Base-by-base conservation (phyloP, 352 stramenopile species). In the Phytophthora constricta region DNA sequence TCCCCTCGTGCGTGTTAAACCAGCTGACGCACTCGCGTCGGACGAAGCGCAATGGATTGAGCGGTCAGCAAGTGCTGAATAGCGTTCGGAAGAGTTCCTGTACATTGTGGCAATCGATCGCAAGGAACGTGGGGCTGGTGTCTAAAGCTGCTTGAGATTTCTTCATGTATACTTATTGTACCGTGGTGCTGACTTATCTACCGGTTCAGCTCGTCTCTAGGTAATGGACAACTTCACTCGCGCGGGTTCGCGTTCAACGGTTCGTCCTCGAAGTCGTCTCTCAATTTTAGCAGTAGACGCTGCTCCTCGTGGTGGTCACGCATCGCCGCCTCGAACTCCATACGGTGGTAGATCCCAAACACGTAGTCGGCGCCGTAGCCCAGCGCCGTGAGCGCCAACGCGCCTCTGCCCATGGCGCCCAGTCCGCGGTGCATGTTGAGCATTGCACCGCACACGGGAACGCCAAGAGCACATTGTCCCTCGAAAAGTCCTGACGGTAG, bases 401-500 rank as follows among this genome's bases (percentile, higher is more conserved):
- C 79, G 13, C 69, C 76, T 52, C 74, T 76, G 17, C 58, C 70
- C 69, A 87, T 87, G 1, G 70, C 66, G 2, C 76, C 65, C n/a
- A 75, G 66, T 0, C 79, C 78, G 2, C 64, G 61, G n/a, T 78
- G 78, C 17, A 71, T 49, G 39, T 82, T 82, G 45, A 90, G 52
- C 37, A 87, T 49, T 17, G 65, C 77, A 7, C 68, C 77, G 20
- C 79, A 82, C 11, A 90, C 53, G 81, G 81, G 55, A 87, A 77
- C 5, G 78, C 74, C 28, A 90, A 55, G 47, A 86, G 50, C 20
- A 87, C 66, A 45, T 83, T 90, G 20, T 68, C 68, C 52, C 76
- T 76, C 33, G 81, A 82, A 55, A 86, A 87, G 68, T 90, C 81
- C 43, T 83, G 70, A 16, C 81, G 81, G 34, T 63, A 68, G 51